Base-by-base conservation (phyloP, 495 filamentous ascomycete genomes). In the Articulospora tetracladia region DNA sequence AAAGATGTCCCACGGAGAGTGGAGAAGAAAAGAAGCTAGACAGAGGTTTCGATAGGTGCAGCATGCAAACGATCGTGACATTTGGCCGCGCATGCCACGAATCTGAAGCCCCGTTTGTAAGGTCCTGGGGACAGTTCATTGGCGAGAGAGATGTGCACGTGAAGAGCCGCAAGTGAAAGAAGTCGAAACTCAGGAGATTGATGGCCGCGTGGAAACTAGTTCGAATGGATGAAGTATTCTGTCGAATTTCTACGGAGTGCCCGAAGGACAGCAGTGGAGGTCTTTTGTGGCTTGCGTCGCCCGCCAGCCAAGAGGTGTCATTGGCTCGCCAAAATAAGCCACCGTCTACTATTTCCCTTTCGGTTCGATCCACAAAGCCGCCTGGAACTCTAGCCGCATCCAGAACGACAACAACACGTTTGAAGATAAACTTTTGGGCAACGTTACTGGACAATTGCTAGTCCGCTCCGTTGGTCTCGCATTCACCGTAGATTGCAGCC, bases 361-460 rank as follows among this genome's bases (percentile, higher is more conserved):
- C 20, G 20, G 47, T 12, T 50, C 4, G 53, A 12, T 12, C 20
- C 39, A 25, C 41, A 25, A 4, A 8, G 26, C 17, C 2, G 20
- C 25, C 3, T 47, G 25, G n/a, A 23, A 26, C 2, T 47, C 58
- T 60, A 60, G 36, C 58, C 34, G 17, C 2, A 53, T 58, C 41
- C 0, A 34, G 53, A 26, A 57, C 60, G 28, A 57, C 60, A 57
- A 53, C 59, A 53, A 39, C 23, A 23, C 57, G 0, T 15, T 11
- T 51, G 15, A 26, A 62, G 26, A 46, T 30, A 10, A 52, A 26
- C 13, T 49, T 32, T 50, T 41, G 19, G n/a, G 59, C 59, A 57
- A 54, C 59, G 46, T 57, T 51, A 62, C 59, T 57, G 59, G 53
- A 44, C 59, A 26, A 3, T 26, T 27, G 15, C 7, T 27, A 27